Evolutionary conservation across 495 filamentous ascomycete genomes (phyloP), one percentile per base, ranked within the genome.

Genomic region (Lasiosphaeriaceae sp.): DNA sequence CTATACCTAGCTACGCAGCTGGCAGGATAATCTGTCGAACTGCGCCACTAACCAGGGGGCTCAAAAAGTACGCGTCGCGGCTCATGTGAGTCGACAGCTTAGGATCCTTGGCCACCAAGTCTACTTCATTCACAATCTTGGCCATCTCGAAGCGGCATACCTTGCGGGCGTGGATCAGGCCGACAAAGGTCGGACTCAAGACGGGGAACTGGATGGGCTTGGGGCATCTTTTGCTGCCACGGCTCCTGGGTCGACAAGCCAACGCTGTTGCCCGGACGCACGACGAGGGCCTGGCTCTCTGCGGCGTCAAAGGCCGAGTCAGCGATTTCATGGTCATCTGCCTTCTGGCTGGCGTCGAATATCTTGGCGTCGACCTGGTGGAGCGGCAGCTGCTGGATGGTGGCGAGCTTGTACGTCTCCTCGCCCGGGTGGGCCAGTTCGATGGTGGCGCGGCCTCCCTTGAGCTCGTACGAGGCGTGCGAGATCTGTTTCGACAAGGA

Each of bases 141-240:
- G 45, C 16, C 45, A 47, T 47, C 45, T 47, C 45, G 20, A 47
- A 47, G 5, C 45, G 45, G 45, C 45, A 47, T 6, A 47, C 45
- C 21, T 47, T 47, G 20, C 45, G 45, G 5, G 45, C 45, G 2
- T 47, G 16, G 45, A 47, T 47, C 45, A 47, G 45, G 45, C 45
- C 45, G 16, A 12, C 45, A 22, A 47, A 47, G 4, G 45, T 20
- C 2, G 45, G 45, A 22, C 20, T 19, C 8, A 47, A 47, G 45
- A 47, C 12, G 11, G 45, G 16, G 45, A 20, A 47, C 19, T 47
- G 11, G 20, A 5, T 22, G n/a, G n/a, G 45, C 45, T 19, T 22
- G 9, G 20, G 45, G 11, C 11, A 45, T 6, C 5, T 45, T 11
- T 45, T n/a, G n/a, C n/a, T n/a, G n/a, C n/a, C n/a, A n/a, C 26